Base-by-base conservation (phyloP, 2,329 filamentous ascomycete genomes). In the Dactylellina drechsleri region DNA sequence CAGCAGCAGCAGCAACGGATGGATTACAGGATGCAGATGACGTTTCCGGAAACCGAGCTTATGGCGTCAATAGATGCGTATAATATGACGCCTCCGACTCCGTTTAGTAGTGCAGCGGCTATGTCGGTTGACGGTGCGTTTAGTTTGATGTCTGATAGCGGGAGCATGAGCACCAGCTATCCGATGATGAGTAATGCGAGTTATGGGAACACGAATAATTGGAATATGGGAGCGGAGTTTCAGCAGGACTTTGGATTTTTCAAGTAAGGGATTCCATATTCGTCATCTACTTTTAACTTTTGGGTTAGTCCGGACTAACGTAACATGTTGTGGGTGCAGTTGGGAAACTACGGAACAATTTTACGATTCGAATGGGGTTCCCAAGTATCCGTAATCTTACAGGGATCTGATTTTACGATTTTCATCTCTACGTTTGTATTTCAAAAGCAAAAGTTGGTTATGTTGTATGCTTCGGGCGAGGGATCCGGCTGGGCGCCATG, bases 221-320 rank as follows among this genome's bases (percentile, higher is more conserved):
- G 66, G 66, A 43, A 59, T 43, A 71, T 71, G 66, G 66, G 66
- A 4, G 54, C 43, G 52, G 52, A 59, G 18, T 59, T 71, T 23
- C 66, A 71, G 58, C 66, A 71, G 18, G 66, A 71, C 45, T 71
- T 64, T 45, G 40, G 50, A 26, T 47, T 45, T 26, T 71, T 71
- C 66, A 71, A 71, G 66, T 71, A 54, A 53, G 66, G 62, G 15
- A n/a, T 18, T 18, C 28, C 4, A 52, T 54, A 4, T 4, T 23
- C 12, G 8, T 15, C 26, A 54, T 54, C 36, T 13, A 13, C 13
- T 10, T 26, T 26, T 50, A 4, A 23, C 23, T 31, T 60, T 60
- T 15, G 28, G 45, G n/a, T 28, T 36, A 8, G 2, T 45, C 26
- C 6, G 5, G 45, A 40, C 47, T 52, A 53, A 54, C 59, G 56